Percentiles rank a stretch among this genome's conserved stretches.
These are phyloP conservation scores for Alnus rubra DNA, from an alignment of 306 rosid species.

Conservation along the genomic window DNA sequence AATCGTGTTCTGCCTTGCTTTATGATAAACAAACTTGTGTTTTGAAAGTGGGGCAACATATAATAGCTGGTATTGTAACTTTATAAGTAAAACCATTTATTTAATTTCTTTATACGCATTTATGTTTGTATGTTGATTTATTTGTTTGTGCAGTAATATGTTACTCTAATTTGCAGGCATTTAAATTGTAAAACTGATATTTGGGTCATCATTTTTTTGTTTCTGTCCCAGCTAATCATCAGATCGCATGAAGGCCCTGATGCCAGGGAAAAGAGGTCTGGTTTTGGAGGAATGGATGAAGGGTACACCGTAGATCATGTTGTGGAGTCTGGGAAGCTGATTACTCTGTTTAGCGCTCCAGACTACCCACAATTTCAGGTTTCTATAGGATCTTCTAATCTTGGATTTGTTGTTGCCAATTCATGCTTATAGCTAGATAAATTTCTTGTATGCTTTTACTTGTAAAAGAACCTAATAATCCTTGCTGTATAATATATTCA, in stretches of 20 bases:
- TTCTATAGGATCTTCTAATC: slow-evolving; percentile 11
- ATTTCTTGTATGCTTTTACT: not conserved
- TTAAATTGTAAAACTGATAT: slow-evolving; percentile 26
- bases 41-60: not conserved
- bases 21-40: not conserved
- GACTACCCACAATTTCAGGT: slow-evolving; percentile 98
- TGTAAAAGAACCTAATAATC: too few relatives aligned
- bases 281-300: slow-evolving; percentile 70
- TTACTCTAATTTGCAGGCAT: not conserved
- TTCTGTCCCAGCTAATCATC: slow-evolving; percentile 61
- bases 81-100: not conserved
- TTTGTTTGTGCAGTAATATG: slow-evolving; percentile 25
- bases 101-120: slow-evolving; percentile 1
- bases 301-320: slow-evolving; percentile 90
- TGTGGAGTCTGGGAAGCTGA: slow-evolving; percentile 86
- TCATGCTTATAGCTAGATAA: not conserved
- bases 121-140: slow-evolving; percentile 8
- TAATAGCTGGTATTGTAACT: slow-evolving; percentile 4
- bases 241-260: slow-evolving; percentile 98
- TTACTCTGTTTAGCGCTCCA: slow-evolving; percentile 90
- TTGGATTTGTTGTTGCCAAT: not conserved
- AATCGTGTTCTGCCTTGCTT: slow-evolving; percentile 4
- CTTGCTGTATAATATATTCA: too few relatives aligned
- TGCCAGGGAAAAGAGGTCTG: slow-evolving; percentile 89
- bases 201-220: slow-evolving; percentile 24